Evolutionary conservation across 148 eudicot genomes (phyloP).

Genomic region (Pharnaceum exiguum): DNA sequence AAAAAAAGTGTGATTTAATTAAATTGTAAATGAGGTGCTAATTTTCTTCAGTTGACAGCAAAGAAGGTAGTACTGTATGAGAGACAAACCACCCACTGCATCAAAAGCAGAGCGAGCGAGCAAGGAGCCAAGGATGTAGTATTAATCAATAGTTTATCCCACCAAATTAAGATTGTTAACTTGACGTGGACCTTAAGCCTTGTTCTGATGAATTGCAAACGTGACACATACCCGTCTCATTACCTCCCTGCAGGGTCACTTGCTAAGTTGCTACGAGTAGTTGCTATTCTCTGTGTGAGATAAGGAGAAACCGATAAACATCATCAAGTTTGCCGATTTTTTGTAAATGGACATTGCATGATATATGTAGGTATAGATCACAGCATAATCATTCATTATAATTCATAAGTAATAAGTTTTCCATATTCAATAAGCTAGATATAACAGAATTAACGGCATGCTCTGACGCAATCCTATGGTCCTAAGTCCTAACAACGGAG

Average conservation of each 20-base stretch:
- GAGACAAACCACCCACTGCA: conserved; percentile 24
- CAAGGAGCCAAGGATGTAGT: conserved; percentile 9
- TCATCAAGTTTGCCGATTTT: no score
- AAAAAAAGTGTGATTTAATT: no score
- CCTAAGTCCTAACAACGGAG: no score
- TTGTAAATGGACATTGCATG: no score
- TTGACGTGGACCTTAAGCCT: conserved; percentile 23
- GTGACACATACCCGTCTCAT: conserved; percentile 24
- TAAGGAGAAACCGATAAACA: background rate
- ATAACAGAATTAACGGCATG: no score
- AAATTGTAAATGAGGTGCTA: no score
- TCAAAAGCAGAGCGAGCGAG: conserved; percentile 24
- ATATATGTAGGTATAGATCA: no score
- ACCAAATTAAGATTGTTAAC: background rate
- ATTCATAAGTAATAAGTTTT: no score
- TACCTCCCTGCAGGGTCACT: conserved; percentile 17
- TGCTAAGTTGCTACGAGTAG: no score
- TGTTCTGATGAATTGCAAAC: conserved; percentile 16
- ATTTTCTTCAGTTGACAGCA: conserved; percentile 2
- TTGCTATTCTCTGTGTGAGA: background rate
- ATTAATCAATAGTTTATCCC: background rate
- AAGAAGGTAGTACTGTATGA: background rate
- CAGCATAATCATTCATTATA: no score
- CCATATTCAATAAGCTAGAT: no score
- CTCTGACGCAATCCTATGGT: no score